Evolutionary conservation across 2,329 filamentous ascomycete species (phyloP).

Genomic region (Plenodomus tracheiphilus): DNA sequence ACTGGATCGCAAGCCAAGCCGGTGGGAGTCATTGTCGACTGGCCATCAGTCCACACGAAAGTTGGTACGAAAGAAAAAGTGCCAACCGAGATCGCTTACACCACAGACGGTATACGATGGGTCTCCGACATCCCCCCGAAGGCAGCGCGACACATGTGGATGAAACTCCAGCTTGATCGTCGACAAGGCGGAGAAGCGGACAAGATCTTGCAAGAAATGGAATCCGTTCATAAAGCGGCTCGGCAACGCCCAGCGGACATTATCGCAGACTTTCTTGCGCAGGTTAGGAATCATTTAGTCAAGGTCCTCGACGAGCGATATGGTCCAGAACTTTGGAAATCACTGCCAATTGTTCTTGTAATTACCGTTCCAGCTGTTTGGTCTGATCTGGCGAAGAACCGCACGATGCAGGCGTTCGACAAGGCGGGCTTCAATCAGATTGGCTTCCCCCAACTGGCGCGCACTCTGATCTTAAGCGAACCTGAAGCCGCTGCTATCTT

Average conservation of each 20-base stretch:
- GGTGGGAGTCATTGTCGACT: slow-evolving; percentile 27
- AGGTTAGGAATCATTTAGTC: slow-evolving; percentile 18
- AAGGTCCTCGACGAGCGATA: slow-evolving; percentile 21
- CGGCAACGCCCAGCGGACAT: slow-evolving; percentile 25
- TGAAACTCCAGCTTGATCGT: slow-evolving; percentile 29
- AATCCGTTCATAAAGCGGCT: background rate
- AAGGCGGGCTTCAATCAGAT: slow-evolving; percentile 16
- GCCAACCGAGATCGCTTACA: slow-evolving; percentile 20
- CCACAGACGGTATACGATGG: background rate
- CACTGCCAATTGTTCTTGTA: slow-evolving; percentile 15
- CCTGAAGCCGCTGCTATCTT: slow-evolving; percentile 29
- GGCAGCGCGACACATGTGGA: slow-evolving; percentile 30
- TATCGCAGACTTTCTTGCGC: slow-evolving; percentile 27
- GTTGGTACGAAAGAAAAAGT: slow-evolving; percentile 31
- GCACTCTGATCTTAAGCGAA: slow-evolving; percentile 8
- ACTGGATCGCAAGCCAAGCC: slow-evolving; percentile 6
- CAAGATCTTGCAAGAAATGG: background rate
- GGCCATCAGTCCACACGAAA: slow-evolving; percentile 19
- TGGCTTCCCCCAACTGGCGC: slow-evolving; percentile 7
- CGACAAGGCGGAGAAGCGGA: slow-evolving; percentile 9
- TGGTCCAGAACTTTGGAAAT: slow-evolving; percentile 12
- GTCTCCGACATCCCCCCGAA: slow-evolving; percentile 9
- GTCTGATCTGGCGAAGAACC: slow-evolving; percentile 21
- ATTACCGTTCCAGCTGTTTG: slow-evolving; percentile 24
- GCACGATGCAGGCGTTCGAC: slow-evolving; percentile 14